Evolutionary conservation across 768 basidiomycete species (phyloP).

Genomic region (Tephrocybe sp.): DNA sequence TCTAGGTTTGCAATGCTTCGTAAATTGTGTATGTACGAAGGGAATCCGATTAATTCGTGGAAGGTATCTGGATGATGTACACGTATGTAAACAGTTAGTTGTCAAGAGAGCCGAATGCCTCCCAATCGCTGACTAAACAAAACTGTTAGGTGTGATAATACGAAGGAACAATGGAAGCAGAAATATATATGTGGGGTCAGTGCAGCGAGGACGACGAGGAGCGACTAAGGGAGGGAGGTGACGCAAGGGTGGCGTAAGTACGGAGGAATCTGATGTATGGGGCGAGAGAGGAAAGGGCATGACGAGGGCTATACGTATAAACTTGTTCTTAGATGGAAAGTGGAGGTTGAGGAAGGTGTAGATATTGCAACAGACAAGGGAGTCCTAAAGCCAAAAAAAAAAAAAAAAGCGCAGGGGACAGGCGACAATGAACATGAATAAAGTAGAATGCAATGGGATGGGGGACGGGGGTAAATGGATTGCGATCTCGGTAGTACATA

Average conservation of each 20-base stretch:
- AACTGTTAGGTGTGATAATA: conserved; percentile 19
- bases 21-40: too few relatives aligned
- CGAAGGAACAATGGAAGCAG: conserved; percentile 16
- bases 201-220: conserved; percentile 17
- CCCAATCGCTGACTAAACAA: conserved; percentile 21
- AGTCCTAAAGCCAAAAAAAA: conserved; percentile 23
- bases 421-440: conserved; percentile 22
- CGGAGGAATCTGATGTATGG: conserved; percentile 13
- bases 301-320: conserved; percentile 16
- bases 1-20: too few relatives aligned
- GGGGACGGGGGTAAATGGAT: conserved; percentile 17
- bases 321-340: conserved; percentile 9
- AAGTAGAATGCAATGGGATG: conserved; percentile 24
- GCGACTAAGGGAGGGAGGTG: conserved; percentile 14
- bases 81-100: conserved; percentile 21
- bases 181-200: conserved; percentile 15
- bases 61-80: conserved; percentile 30
- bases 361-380: conserved; percentile 25
- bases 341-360: conserved; percentile 17
- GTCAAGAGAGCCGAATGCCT: conserved; percentile 10
- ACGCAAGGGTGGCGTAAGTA: conserved; percentile 15
- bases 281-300: conserved; percentile 11
- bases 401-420: conserved; percentile 14
- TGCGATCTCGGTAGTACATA: conserved; percentile 31
- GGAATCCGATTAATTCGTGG: conserved; percentile 18